Evolutionary conservation across 2,329 filamentous ascomycete genomes (phyloP), one percentile per base, ranked within the genome.

Genomic region (Corniculantispora saksenae): DNA sequence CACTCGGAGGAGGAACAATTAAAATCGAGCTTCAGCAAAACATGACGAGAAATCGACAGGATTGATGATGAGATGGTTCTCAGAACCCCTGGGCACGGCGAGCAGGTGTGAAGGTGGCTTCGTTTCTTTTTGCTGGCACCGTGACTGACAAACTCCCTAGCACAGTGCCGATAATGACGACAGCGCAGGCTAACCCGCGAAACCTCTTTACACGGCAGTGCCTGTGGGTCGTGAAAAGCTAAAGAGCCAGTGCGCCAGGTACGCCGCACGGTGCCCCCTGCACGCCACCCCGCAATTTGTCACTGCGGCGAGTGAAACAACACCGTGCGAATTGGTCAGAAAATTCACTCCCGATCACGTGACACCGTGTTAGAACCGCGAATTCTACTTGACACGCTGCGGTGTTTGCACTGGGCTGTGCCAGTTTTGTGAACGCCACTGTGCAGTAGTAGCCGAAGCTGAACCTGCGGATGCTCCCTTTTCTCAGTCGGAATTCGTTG

Each of bases 331-430:
- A 66, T 65, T 55, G 62, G 9, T 25, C 35, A 57, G 55, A 60
- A 57, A 53, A 51, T 50, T n/a, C 65, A 25, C 38, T 4, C 12
- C 10, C 40, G 0, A 19, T 74, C 75, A 77, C 74, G 58, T 76
- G 74, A 75, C 73, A 75, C 72, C 72, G 76, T 77, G 76, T 74
- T 69, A 73, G 70, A 68, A 65, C 64, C 72, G 69, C 66, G 69
- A 67, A 15, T 57, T 51, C 50, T 27, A 60, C 17, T 50, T 62
- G 65, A 66, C 50, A 60, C 65, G 55, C 47, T 32, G 19, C n/a
- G 29, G 35, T 25, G 67, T 64, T 66, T 66, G 69, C 71, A 71
- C 70, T 71, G 66, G 64, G 47, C 50, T 61, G 53, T 58, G 48
- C 19, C 50, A 47, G 9, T 19, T 47, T 25, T 21, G 23, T 57